Conservation (phyloP, 371 early-diverging fungal species). For the Mycotypha africana region DNA sequence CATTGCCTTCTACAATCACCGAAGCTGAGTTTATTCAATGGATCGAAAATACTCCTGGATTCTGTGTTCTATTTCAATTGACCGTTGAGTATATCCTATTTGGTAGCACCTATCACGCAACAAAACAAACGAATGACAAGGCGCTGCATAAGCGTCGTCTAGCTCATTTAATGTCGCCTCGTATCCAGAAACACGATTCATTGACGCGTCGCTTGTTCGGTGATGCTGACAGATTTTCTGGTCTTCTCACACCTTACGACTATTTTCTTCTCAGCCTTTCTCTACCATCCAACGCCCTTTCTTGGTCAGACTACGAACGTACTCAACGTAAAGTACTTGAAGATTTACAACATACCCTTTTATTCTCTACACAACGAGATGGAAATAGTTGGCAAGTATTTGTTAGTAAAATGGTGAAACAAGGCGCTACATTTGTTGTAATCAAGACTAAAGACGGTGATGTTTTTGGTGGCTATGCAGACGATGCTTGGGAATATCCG, state of each 20-base stretch:
- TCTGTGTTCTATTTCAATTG: constrained; percentile 14
- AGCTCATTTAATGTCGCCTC: constrained; percentile 19
- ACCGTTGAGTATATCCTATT: constrained; percentile 9
- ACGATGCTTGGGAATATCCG: constrained; percentile 45
- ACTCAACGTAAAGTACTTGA: constrained; percentile 5
- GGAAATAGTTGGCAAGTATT: constrained; percentile 67
- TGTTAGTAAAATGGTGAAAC: constrained; percentile 32
- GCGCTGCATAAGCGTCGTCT: constrained; percentile 16
- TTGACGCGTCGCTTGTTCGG: constrained; percentile 2
- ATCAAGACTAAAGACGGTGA: constrained; percentile 45
- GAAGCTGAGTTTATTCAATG: constrained; percentile 21
- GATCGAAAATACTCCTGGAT: constrained; percentile 17
- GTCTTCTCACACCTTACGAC: constrained; percentile 24
- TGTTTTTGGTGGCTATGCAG: constrained; percentile 76
- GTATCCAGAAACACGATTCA: constrained; percentile 2
- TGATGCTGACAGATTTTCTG: constrained; percentile 9
- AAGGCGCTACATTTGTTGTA: constrained; percentile 43
- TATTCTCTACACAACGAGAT: constrained; percentile 54
- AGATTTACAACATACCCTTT: constrained; percentile 20
- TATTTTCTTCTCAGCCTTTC: constrained; percentile 30
- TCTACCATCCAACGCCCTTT: constrained; percentile 24
- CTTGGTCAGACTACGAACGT: constrained; percentile 22
- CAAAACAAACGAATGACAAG: not conserved
- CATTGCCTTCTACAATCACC: constrained; percentile 6
- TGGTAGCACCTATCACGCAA: too few relatives aligned